Base-by-base conservation (phyloP, 164 flowering plant species). In the Nymphaea colorata region DNA sequence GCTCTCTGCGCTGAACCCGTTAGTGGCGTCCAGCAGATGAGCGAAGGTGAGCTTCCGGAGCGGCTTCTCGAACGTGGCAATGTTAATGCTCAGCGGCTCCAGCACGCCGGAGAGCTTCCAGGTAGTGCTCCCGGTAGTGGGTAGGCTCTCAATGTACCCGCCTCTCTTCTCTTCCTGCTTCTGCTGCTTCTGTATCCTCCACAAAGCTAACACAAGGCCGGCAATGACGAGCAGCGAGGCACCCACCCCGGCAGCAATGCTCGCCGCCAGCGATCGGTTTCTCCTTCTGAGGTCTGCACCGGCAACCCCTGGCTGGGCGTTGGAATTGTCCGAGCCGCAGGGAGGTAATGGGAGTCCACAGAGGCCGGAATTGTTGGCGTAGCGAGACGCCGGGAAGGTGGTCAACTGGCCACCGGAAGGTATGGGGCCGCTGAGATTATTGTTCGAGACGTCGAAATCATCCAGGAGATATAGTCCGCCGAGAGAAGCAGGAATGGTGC, bases 61-160 rank as follows among this genome's bases (percentile, higher is more conserved):
- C 2, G 98, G 98, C 76, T 87, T 92, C 79, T 92, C 96, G 64
- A 92, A 92, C 17, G 96, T 85, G 61, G 98, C 94, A 59, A 92
- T 76, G 66, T 87, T 92, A 72, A 92, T 92, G 85, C 94, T 92
- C 60, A 89, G 72, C 18, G 98, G 94, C 81, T 89, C 98, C 18
- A 82, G 88, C 41, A 81, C 85, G 59, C 93, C 80, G 0, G 96
- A 85, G 6, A 89, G 80, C 71, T 88, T 92, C 98, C 94, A 89
- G 73, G 84, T 86, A 69, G 83, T 78, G 77, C 82, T 83, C 14
- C 96, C 87, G 1, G 98, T 89, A 59, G 88, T 83, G 14, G 96
- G 85, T 57, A 87, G 87, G 80, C 95, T 86, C 41, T 86, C 96
- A 4, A 87, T 83, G 75, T 87, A 86, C 42, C 80, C 84, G 43